Percentiles rank a stretch among this genome's conserved stretches.
phyloP scores from a whole-genome alignment of 257 asterid species.

The Nyctanthes arbortristis region DNA sequence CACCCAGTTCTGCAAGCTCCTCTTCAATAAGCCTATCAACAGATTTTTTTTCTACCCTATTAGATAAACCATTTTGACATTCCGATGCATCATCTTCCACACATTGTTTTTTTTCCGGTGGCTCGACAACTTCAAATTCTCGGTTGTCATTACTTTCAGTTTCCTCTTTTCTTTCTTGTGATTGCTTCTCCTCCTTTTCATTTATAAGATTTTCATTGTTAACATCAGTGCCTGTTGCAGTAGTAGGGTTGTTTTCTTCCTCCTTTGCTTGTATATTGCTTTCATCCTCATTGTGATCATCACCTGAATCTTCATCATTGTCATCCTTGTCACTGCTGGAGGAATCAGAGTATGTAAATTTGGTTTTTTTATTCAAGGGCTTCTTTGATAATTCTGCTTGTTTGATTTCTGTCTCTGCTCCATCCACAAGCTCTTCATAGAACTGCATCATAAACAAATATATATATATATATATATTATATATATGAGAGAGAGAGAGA shows the following conservation, averaged over 20 bases:
- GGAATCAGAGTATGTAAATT: constrained; percentile 69
- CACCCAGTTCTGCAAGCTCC: constrained; percentile 87
- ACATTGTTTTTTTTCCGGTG: constrained; percentile 66
- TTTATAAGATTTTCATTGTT: constrained; percentile 19
- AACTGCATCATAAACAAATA: constrained; percentile 54
- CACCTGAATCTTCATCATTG: constrained; percentile 18
- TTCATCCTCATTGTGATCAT: constrained; percentile 31
- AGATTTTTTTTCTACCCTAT: constrained; percentile 54
- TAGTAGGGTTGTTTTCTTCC: constrained; percentile 24
- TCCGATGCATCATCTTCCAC: constrained; percentile 34
- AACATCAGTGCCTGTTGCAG: constrained; percentile 28
- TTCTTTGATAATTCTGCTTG: constrained; percentile 43
- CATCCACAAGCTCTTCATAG: constrained; percentile 79
- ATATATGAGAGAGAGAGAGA: background rate
- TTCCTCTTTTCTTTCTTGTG: constrained; percentile 35
- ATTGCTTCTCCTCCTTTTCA: constrained; percentile 31
- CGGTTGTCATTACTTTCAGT: constrained; percentile 33
- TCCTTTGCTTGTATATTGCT: constrained; percentile 24
- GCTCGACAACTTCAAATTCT: constrained; percentile 55
- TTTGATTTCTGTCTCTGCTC: constrained; percentile 37
- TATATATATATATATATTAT: too few species aligned
- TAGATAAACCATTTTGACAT: constrained; percentile 26
- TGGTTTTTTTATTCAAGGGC: constrained; percentile 68
- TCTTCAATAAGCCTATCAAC: constrained; percentile 82
- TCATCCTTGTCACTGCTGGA: constrained; percentile 51